Evolutionary conservation across 495 filamentous ascomycete genomes (phyloP), one percentile per base, ranked within the genome.

Genomic region (Cercophora samala): DNA sequence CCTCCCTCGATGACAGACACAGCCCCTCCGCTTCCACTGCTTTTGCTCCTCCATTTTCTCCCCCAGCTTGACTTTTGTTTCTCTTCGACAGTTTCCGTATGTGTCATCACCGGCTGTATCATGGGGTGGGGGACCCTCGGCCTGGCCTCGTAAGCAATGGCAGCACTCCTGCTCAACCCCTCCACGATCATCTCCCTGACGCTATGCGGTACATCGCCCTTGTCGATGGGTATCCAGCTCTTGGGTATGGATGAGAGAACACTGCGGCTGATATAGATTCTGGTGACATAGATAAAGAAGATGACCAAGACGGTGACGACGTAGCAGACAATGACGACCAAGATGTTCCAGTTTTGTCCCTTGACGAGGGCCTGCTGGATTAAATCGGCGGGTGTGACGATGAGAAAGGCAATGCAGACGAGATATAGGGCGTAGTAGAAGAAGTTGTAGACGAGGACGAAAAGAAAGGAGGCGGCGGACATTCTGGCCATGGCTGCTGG

Each of bases 241-340:
- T 93, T 93, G 1, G 96, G 96, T 60, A 99, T 97, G 2, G 84
- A 88, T 1, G 87, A 82, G 23, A 99, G 83, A 15, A 90, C 88
- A 42, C 82, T 90, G 51, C 91, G 86, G 72, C 90, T 93, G 25
- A 93, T 91, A 76, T 93, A 97, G n/a, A 98, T 85, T n/a, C 96
- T 84, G 25, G 87, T 87, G 37, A 89, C 85, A 69, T 97, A 98
- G 68, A 98, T 87, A 54, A 97, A 86, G 51, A 87, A 74, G 25
- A 90, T 84, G 62, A 94, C 72, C 23, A 91, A 55, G 51, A 90
- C 84, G 55, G 93, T 93, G 24, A 93, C 79, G 58, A 96, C 73
- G 73, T 96, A 94, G 70, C 84, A 85, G 58, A 91, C 89, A 19
- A 86, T 88, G 75, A 97, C 86, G 75, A 95, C 86, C 79, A 97